Base-by-base conservation (phyloP, 2,329 filamentous ascomycete genomes). In the Alternaria sp. region DNA sequence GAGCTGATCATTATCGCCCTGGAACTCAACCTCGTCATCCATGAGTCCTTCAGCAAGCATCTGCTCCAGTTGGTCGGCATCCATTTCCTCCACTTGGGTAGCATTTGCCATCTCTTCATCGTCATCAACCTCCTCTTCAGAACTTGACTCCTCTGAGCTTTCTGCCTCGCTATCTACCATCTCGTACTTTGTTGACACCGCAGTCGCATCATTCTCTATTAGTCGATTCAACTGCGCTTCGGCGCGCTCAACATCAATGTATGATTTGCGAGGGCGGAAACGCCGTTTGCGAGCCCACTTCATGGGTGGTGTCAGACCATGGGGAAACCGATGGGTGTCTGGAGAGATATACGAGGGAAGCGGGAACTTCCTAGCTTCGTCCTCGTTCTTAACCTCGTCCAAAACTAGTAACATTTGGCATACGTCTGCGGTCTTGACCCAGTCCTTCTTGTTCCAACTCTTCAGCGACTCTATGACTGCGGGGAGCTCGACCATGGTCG, bases 381-480 rank as follows among this genome's bases (percentile, higher is more conserved):
- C 81, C 74, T 86, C 77, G 74, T 79, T 89, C 47, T 83, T 81
- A 18, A 94, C 89, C 32, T 80, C 82, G 8, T 90, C 89, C 59
- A 93, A 87, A 1, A 94, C 91, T 7, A 96, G 81, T 36, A 96
- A 85, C 91, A 97, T 96, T 81, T 96, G 93, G 68, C 90, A 93
- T 34, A 96, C 87, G 73, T 97, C 93, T 32, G 91, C 91, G 8
- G 91, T 91, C 81, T 97, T 97, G 82, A 94, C 93, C 83, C 94
- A 93, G 18, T 89, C 76, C 72, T 91, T 93, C 72, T 89, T 89
- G 75, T 96, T 93, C 91, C 93, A 97, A 60, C 91, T 94, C 83
- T 97, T 97, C 90, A 95, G 93, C 7, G 89, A 90, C 75, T 97
- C 93, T 5, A 94, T 89, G 59, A 97, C 91, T 61, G 91, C 95